These are phyloP conservation scores for Arabidopsis thaliana DNA, from an alignment of 345 rosid genomes.

Conservation along the genomic window DNA sequence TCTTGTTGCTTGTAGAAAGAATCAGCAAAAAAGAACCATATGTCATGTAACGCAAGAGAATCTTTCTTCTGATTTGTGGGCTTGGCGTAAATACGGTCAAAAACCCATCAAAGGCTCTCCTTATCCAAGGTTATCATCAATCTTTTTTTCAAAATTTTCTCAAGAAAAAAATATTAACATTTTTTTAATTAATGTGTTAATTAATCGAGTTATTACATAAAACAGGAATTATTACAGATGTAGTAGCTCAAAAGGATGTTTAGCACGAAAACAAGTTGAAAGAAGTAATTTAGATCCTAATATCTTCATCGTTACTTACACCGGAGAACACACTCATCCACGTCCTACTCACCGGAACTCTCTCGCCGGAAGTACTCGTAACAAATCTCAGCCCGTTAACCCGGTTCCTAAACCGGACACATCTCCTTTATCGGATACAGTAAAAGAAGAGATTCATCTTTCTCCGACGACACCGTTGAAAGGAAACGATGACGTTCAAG, in stretches of 20 bases:
- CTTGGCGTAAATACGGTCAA: constrained; percentile 98
- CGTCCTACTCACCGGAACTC: constrained; percentile 89
- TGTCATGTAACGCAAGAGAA: constrained; percentile 76
- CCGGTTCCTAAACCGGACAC: constrained; percentile 36
- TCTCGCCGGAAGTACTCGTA: constrained; percentile 86
- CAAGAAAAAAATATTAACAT: background rate
- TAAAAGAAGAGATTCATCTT: constrained; percentile 47
- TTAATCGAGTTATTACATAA: background rate
- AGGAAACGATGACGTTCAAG: constrained; percentile 37
- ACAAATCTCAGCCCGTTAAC: constrained; percentile 50
- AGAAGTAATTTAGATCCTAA: constrained; percentile 66
- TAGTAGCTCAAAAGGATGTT: constrained; percentile 86
- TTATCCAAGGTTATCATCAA: constrained; percentile 62
- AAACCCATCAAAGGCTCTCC: constrained; percentile 98
- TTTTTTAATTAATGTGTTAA: background rate
- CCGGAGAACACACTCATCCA: constrained; percentile 93
- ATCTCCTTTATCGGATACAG: background rate
- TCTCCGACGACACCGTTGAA: constrained; percentile 64
- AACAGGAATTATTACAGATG: constrained; percentile 88
- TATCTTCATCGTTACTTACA: constrained; percentile 69
- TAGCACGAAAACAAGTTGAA: constrained; percentile 93
- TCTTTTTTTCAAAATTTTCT: background rate
- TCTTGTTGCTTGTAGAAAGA: constrained; percentile 56
- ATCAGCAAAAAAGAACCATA: constrained; percentile 66
- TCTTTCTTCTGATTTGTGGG: constrained; percentile 84